Base-by-base conservation (phyloP, 495 filamentous ascomycete genomes). In the Choiromyces venosus region DNA sequence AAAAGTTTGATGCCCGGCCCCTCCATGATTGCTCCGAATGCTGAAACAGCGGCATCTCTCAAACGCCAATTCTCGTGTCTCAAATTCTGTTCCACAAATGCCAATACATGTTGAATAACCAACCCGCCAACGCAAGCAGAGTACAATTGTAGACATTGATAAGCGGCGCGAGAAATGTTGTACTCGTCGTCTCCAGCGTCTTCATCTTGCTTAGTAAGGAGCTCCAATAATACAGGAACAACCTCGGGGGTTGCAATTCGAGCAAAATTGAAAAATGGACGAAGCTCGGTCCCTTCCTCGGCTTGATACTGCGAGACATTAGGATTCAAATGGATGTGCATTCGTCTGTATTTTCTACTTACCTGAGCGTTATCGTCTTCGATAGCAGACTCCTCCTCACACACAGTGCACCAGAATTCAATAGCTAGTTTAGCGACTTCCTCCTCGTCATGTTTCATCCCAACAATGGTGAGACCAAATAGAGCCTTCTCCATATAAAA, bases 401-500 rank as follows among this genome's bases (percentile, higher is more conserved):
- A 98, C 52, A 99, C 95, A 29, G 95, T 98, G 85, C 95, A 97
- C 95, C 95, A 99, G 86, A 99, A 99, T 81, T 99, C 95, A 74
- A 99, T 92, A 36, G 95, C 95, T 37, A 99, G 87, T 86, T 99
- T 99, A 61, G 96, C 90, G 52, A 98, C 96, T 83, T 98, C 95
- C 82, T 99, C 95, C 78, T 99, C 95, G 14, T 92, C 91, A 82
- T 89, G 94, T 87, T 95, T 96, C 96, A 99, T 99, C 71, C 95
- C 96, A 85, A 97, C 89, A 73, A 98, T 96, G n/a, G 96, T 99
- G 19, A 99, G 87, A 65, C 96, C 95, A 82, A 98, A 99, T 46
- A 99, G 86, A 65, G 95, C 95, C 87, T 97, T 98, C 87, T 99
- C 96, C 95, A 99, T 99, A 86, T 99, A 99, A 85, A 96, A 98